Percentiles rank a stretch among this genome's conserved stretches.
Evolutionary conservation across 192 early-diverging fungal genomes (phyloP).

Genomic region (Gryganskiella cystojenkinii): DNA sequence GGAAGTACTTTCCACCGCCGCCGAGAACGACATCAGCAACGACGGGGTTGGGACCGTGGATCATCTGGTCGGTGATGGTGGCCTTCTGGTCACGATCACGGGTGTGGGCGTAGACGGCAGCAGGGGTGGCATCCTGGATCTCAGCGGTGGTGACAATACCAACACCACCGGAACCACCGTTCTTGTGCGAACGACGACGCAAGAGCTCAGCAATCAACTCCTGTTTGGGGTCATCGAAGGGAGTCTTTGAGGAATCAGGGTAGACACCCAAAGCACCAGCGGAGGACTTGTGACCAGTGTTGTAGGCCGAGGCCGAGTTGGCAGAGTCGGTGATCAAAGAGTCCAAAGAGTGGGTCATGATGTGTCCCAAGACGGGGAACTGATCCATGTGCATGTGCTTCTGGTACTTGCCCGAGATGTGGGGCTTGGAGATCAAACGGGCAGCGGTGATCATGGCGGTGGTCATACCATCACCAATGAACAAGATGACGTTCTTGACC

Average conservation of each 20-base stretch:
- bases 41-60: conserved; percentile 64
- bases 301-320: conserved; percentile 74
- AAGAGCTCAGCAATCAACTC: conserved; percentile 69
- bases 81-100: conserved; percentile 61
- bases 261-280: conserved; percentile 70
- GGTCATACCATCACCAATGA: conserved; percentile 75
- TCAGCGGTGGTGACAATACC: conserved; percentile 74
- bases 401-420: conserved; percentile 69
- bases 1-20: conserved; percentile 72
- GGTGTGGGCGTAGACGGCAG: conserved; percentile 71
- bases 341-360: conserved; percentile 73
- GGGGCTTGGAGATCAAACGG: conserved; percentile 63
- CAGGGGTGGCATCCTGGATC: conserved; percentile 72
- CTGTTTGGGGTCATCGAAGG: conserved; percentile 73
- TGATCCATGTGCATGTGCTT: conserved; percentile 54
- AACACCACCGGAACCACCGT: conserved; percentile 61
- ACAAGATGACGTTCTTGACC: conserved; percentile 72
- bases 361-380: conserved; percentile 63
- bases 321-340: conserved; percentile 75
- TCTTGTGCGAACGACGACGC: conserved; percentile 66
- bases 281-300: conserved; percentile 68
- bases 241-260: conserved; percentile 64
- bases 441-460: conserved; percentile 70
- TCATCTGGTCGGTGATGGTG: conserved; percentile 67
- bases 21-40: conserved; percentile 71